These are phyloP conservation scores for Eucalyptus caleyi DNA, from an alignment of 345 rosid genomes.

Conservation along the genomic window DNA sequence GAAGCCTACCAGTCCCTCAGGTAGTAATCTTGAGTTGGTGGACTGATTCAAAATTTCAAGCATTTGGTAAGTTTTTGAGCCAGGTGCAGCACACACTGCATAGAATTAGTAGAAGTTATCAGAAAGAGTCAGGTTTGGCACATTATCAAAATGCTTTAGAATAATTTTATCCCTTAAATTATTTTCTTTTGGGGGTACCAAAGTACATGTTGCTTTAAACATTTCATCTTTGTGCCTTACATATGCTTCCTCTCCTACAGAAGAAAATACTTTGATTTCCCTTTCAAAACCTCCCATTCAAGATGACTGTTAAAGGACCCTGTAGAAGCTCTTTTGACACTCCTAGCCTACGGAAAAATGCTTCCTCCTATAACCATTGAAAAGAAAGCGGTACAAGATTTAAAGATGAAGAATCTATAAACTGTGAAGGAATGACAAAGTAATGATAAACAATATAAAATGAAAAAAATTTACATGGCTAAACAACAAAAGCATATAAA, in stretches of 20 bases:
- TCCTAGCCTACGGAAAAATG: not conserved
- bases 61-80: slow-evolving; percentile 92
- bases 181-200: not conserved
- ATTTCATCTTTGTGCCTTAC: not conserved
- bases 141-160: not conserved
- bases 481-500: not conserved
- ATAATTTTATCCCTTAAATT: not conserved
- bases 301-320: not conserved
- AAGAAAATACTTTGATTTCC: not conserved
- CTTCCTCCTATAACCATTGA: not conserved
- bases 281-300: not conserved
- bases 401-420: not conserved
- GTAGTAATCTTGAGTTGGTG: slow-evolving; percentile 45
- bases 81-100: slow-evolving; percentile 98
- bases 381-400: not conserved
- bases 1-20: slow-evolving; percentile 61
- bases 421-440: not conserved
- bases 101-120: not conserved
- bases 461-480: not conserved
- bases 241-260: not conserved
- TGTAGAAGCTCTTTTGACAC: not conserved
- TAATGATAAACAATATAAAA: not conserved
- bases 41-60: slow-evolving; percentile 78
- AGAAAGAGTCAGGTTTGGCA: not conserved
- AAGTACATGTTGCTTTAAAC: not conserved